Evolutionary conservation across 345 rosid genomes (phyloP), one percentile per base, ranked within the genome.

Genomic region (Aquilaria yunnanensis): DNA sequence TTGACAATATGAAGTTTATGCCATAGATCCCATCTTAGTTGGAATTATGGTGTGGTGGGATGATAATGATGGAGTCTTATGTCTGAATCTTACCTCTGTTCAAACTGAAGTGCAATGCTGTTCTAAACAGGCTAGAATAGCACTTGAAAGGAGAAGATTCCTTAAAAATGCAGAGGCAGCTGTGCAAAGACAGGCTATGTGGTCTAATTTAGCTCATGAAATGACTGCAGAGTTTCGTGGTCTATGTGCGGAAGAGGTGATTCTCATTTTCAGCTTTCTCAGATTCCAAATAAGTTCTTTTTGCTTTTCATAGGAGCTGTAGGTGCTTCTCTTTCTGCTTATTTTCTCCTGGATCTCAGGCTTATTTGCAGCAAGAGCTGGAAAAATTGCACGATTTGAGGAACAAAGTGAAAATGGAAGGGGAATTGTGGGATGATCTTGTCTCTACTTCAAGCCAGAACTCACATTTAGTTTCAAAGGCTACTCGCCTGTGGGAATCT

Each of bases 181-280:
- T 2, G 96, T 90, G 10, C 97, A 91, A 49, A 88, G 93, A 67
- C 99, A 94, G 68, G 96, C 96, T 13, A 94, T 87, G 96, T 94
- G 99, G 99, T 91, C 99, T 62, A 91, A 81, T 79, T 79, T 94
- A 79, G 99, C 99, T 58, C 97, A 94, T 79, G 97, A 94, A 80
- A 90, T 94, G 99, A 94, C 99, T 63, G 99, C 96, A 58, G 99
- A 94, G 68, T 94, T 94, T 70, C 95, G 99, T 81, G 93, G 99
- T 65, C 92, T 94, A 64, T 94, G 99, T 77, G 99, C 99, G 57
- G 99, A 94, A 77, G 99, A 94, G 97, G 99, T 91, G 73, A 59
- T 37, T 37, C 43, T 37, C 43, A 37, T 37, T 37, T 37, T 37
- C 43, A 37, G 43, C 43, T 37, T 37, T 37, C 43, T 62, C 52